Evolutionary conservation across 2,329 filamentous ascomycete genomes (phyloP), one percentile per base, ranked within the genome.

Genomic region (Claviceps pazoutovae): DNA sequence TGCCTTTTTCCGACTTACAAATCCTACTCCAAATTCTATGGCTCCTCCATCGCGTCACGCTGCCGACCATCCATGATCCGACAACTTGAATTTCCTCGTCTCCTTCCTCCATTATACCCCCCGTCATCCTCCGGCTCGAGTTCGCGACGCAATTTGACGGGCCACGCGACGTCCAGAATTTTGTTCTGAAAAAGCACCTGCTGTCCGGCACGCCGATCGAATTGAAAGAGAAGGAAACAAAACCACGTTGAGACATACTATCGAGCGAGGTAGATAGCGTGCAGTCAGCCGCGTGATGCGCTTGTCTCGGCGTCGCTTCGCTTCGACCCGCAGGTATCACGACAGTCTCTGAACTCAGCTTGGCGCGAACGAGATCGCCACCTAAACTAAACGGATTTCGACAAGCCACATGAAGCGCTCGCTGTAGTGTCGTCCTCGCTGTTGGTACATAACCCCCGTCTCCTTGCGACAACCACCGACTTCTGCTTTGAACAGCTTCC

Each of bases 381-480:
- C 51, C 30, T 39, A 39, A 30, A 51, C 51, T 38, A 45, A 53
- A 48, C 51, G 44, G 48, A 48, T 45, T 48, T 51, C 39, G 44
- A 47, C 19, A 45, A 48, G 51, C 30, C 23, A 23, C 42, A 44
- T 26, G 42, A 44, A 44, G 19, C 8, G 26, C 48, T 46, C 36
- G 8, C 46, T n/a, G 30, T 37, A 48, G 52, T 46, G 39, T 38
- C 39, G 34, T 51, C 41, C 34, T 53, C 49, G 52, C 52, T 46
- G 52, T 39, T 42, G 42, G 30, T 41, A 17, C 49, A 21, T n/a
- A 23, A 34, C 8, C 9, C 8, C 5, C n/a, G 11, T 42, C 16
- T 44, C 13, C 16, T 23, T 48, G 48, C 44, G 38, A 34, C 48
- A 11, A 26, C 16, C 30, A 4, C 19, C 17, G 36, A n/a, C 44